A percentile compares a stretch with the other conserved stretches of the same genome.
These are phyloP conservation scores for Cercospora sp. DNA, from an alignment of 2,329 filamentous ascomycete species.

Conservation along the genomic window DNA sequence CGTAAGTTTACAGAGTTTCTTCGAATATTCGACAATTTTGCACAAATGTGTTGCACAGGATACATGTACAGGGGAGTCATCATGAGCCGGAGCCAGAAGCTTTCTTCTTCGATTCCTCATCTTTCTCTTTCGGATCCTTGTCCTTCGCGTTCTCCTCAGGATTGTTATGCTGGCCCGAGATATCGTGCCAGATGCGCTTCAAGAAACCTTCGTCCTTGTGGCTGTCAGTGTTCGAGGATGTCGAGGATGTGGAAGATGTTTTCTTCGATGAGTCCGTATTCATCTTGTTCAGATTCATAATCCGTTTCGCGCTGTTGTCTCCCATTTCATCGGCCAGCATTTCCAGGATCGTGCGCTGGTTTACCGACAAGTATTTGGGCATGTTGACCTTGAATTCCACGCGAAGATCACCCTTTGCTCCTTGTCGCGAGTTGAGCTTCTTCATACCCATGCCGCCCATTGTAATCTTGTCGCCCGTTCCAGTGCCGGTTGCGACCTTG, in stretches of 20 bases:
- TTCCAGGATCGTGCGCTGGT: slow-evolving; percentile 89
- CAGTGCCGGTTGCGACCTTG: slow-evolving; percentile 86
- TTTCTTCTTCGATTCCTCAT: slow-evolving; percentile 42
- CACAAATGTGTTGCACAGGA: slow-evolving; percentile 4
- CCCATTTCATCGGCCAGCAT: slow-evolving; percentile 96
- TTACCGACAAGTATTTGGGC: slow-evolving; percentile 89
- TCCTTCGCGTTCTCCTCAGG: slow-evolving; percentile 18
- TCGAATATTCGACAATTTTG: slow-evolving; percentile 1
- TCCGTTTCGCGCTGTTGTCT: slow-evolving; percentile 84
- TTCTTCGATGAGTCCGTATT: slow-evolving; percentile 51
- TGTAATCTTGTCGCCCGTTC: slow-evolving; percentile 87
- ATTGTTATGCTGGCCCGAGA: slow-evolving; percentile 69
- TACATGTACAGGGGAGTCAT: neutral
- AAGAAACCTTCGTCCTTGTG: slow-evolving; percentile 87
- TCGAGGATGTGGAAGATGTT: slow-evolving; percentile 65
- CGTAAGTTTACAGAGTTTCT: slow-evolving; percentile 11
- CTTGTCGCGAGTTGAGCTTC: slow-evolving; percentile 68
- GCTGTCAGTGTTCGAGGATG: slow-evolving; percentile 40
- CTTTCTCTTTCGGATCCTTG: slow-evolving; percentile 20
- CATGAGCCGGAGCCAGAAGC: slow-evolving; percentile 39
- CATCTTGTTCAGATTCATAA: slow-evolving; percentile 71
- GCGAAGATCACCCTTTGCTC: slow-evolving; percentile 74
- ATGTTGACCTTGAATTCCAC: slow-evolving; percentile 94
- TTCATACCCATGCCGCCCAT: slow-evolving; percentile 93
- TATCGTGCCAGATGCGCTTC: slow-evolving; percentile 87